These are phyloP conservation scores for Backusella mclennaniae DNA, from an alignment of 192 early-diverging fungal species.

Conservation along the genomic window DNA sequence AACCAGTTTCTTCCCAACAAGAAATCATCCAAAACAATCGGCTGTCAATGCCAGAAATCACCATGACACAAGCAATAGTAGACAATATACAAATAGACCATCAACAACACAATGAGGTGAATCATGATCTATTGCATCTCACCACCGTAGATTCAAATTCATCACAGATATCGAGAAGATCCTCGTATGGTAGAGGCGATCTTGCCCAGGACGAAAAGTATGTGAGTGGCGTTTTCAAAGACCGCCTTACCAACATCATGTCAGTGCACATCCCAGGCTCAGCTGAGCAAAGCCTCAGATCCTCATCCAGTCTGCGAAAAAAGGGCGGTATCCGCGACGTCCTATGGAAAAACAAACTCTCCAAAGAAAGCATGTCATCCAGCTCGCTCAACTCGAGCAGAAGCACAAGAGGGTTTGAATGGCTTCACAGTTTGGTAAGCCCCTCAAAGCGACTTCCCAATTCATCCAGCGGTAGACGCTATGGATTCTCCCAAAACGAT, in stretches of 20 bases:
- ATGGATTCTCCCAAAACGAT: slow-evolving; percentile 16
- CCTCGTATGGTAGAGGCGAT: slow-evolving; percentile 19
- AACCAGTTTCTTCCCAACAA: background rate
- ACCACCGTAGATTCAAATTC: background rate
- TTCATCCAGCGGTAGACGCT: slow-evolving; percentile 5
- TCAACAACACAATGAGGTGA: background rate
- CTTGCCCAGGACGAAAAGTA: slow-evolving; percentile 11
- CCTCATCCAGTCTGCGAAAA: background rate
- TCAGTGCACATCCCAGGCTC: background rate
- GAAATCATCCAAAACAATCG: background rate
- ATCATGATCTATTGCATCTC: background rate
- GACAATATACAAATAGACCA: background rate
- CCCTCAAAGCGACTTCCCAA: background rate
- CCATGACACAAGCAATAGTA: background rate
- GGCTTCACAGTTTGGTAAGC: background rate
- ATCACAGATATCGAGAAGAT: background rate
- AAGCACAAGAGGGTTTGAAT: background rate
- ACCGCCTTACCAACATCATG: slow-evolving; percentile 7
- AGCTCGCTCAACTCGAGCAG: background rate
- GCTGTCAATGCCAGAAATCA: background rate
- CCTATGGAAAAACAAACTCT: background rate
- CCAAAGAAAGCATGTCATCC: background rate
- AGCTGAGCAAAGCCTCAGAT: background rate
- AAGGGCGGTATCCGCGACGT: background rate
- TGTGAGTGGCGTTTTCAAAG: slow-evolving; percentile 8